These are phyloP conservation scores for Posidonia oceanica DNA, from an alignment of 116 monocot species.

Conservation along the genomic window DNA sequence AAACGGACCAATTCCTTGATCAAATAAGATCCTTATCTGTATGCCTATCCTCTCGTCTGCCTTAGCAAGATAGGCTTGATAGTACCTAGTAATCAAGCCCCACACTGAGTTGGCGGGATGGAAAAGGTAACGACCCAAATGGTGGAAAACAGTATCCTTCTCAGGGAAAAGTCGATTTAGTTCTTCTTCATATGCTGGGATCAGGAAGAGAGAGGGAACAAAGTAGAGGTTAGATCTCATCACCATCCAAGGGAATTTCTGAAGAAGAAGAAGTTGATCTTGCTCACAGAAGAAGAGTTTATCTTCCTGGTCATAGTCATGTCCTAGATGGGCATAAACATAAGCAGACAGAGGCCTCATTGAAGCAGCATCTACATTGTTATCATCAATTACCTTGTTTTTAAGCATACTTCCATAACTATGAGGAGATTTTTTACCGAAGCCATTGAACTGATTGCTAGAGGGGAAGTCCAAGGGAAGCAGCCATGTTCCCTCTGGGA, in stretches of 20 bases:
- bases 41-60: slow-evolving; percentile 16
- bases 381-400: not conserved
- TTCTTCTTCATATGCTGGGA: slow-evolving; percentile 18
- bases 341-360: not conserved
- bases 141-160: slow-evolving; percentile 29
- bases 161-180: slow-evolving; percentile 20
- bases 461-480: slow-evolving; percentile 17
- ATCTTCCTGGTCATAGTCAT: slow-evolving; percentile 15
- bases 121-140: slow-evolving; percentile 30
- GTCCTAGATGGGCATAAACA: slow-evolving; percentile 18
- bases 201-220: slow-evolving; percentile 18
- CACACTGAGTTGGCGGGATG: slow-evolving; percentile 25
- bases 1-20: not conserved
- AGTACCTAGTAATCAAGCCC: slow-evolving; percentile 28
- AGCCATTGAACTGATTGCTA: not conserved
- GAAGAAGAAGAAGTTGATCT: slow-evolving; percentile 15
- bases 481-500: slow-evolving; percentile 30
- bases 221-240: slow-evolving; percentile 25
- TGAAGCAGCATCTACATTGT: not conserved
- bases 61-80: slow-evolving; percentile 20
- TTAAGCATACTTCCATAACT: slow-evolving; percentile 19
- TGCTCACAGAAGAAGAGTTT: slow-evolving; percentile 26
- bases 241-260: slow-evolving; percentile 19
- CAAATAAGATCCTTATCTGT: slow-evolving; percentile 28
- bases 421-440: not conserved